These are phyloP conservation scores for Leucocoprinus birnbaumii DNA, from an alignment of 768 basidiomycete species.

Conservation along the genomic window DNA sequence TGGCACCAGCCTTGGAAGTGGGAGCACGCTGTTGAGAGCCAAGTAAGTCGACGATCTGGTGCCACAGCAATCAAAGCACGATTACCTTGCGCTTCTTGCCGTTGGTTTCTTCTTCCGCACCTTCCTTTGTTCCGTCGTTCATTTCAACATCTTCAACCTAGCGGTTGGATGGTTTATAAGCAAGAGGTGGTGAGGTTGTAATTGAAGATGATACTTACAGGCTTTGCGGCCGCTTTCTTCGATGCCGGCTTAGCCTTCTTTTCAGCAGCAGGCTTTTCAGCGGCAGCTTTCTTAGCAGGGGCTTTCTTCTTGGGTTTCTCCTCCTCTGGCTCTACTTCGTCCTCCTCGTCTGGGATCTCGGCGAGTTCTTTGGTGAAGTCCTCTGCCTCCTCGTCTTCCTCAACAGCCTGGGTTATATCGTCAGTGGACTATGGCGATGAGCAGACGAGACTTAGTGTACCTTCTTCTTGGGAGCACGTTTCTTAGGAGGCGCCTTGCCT, in stretches of 20 bases:
- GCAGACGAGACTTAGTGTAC: conserved; percentile 13
- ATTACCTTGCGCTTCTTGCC: conserved; percentile 74
- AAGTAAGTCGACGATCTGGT: neutral
- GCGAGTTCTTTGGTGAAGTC: conserved; percentile 42
- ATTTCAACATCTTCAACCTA: conserved; percentile 40
- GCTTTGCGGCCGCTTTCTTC: conserved; percentile 20
- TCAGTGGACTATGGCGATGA: neutral
- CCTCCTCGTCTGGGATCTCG: conserved; percentile 35
- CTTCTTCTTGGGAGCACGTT: conserved; percentile 43
- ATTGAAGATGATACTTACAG: neutral
- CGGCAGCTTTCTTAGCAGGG: conserved; percentile 35
- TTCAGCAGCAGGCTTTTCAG: conserved; percentile 9
- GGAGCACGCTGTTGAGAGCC: conserved; percentile 25
- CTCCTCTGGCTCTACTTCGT: conserved; percentile 36
- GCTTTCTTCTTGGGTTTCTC: conserved; percentile 44
- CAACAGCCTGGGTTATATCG: conserved; percentile 17
- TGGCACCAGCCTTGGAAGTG: conserved; percentile 36
- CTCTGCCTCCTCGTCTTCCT: conserved; percentile 36
- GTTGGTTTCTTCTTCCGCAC: conserved; percentile 43
- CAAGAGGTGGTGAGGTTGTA: neutral
- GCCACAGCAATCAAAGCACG: neutral
- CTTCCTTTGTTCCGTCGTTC: conserved; percentile 32
- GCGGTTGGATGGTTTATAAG: conserved; percentile 13
- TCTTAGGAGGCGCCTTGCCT: conserved; percentile 47
- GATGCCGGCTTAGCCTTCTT: conserved; percentile 18